phyloP scores from a whole-genome alignment of 257 asterid species.

The Solanum tarapatanum region DNA sequence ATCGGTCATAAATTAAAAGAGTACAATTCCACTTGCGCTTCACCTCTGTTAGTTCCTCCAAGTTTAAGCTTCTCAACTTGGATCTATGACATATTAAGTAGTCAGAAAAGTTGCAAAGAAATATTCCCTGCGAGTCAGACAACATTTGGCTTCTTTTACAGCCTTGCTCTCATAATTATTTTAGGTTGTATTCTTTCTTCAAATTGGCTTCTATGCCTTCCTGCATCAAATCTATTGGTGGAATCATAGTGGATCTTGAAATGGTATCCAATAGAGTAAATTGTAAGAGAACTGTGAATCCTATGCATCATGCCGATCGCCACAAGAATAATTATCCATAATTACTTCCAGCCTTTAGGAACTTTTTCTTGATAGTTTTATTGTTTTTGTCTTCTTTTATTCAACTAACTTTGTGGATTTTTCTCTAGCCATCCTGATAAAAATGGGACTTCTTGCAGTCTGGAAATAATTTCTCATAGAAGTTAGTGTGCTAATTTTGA shows the following conservation, averaged over 20 bases:
- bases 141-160: not conserved
- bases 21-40: not conserved
- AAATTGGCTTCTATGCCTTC: not conserved
- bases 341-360: not conserved
- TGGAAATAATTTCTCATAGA: not conserved
- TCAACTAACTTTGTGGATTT: not conserved
- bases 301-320: not conserved
- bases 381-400: not conserved
- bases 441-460: not conserved
- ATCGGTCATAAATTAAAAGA: not conserved
- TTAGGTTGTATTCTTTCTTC: not conserved
- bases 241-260: not conserved
- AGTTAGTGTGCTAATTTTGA: not conserved
- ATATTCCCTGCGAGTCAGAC: not conserved
- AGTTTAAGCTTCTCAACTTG: not conserved
- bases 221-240: not conserved
- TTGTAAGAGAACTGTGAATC: not conserved
- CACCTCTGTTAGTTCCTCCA: not conserved
- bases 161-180: not conserved
- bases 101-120: not conserved
- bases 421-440: not conserved
- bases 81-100: not conserved
- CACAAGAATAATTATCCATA: not conserved
- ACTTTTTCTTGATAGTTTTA: not conserved
- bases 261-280: not conserved